These are phyloP conservation scores for Sanghuangporus sanghuang DNA, from an alignment of 1,284 basidiomycete species.

Conservation along the genomic window DNA sequence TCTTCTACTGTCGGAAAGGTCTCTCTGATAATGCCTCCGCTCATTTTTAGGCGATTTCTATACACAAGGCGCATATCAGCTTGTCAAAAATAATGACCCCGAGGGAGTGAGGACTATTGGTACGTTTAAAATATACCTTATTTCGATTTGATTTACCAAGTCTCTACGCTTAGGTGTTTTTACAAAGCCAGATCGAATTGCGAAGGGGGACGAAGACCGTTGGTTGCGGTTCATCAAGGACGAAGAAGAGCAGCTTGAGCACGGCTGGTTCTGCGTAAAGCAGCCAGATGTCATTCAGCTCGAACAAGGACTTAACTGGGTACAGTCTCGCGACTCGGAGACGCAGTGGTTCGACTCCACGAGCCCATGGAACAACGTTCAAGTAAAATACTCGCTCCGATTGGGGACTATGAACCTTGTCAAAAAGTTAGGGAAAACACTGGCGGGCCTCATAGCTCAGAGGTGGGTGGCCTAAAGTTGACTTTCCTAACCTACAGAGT, in stretches of 20 bases:
- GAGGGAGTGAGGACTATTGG: conserved; percentile 65
- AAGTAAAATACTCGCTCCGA: conserved; percentile 39
- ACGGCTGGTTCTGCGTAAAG: conserved; percentile 74
- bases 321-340: conserved; percentile 55
- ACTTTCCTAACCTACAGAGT: neutral
- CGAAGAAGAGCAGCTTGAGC: conserved; percentile 47
- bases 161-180: conserved; percentile 51
- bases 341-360: conserved; percentile 59
- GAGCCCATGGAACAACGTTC: conserved; percentile 52
- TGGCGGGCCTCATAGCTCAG: conserved; percentile 54
- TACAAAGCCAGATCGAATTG: conserved; percentile 77
- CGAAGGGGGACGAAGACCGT: conserved; percentile 47
- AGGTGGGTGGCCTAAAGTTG: conserved; percentile 27
- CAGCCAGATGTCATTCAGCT: conserved; percentile 41
- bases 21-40: neutral
- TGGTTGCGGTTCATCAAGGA: conserved; percentile 61
- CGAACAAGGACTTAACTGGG: conserved; percentile 48
- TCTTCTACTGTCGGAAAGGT: conserved; percentile 2
- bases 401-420: conserved; percentile 53
- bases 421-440: conserved; percentile 44
- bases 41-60: conserved; percentile 59
- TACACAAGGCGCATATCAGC: conserved; percentile 60
- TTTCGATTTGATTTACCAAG: neutral
- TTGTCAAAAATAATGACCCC: conserved; percentile 54
- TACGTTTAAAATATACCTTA: conserved; percentile 26